A percentile compares a stretch with the other conserved stretches of the same genome.
Evolutionary conservation across 192 early-diverging fungal species (phyloP).

Genomic region (Backusella tarrabulga): DNA sequence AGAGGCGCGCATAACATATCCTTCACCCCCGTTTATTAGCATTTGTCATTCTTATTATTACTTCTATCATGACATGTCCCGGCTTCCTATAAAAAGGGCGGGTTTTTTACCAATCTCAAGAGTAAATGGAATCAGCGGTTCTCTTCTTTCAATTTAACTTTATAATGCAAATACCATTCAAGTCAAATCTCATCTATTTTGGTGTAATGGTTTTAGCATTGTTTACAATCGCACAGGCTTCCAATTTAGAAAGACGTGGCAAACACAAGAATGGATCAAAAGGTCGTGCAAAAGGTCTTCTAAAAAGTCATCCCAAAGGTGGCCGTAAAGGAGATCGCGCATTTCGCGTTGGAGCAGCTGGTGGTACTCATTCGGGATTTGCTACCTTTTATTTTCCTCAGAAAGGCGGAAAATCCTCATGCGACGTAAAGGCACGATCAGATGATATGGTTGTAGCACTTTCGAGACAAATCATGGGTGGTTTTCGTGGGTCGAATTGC

Average conservation of each 20-base stretch:
- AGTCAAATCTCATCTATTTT: neutral
- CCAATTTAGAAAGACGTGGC: neutral
- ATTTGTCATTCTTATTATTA: neutral
- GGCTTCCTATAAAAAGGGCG: neutral
- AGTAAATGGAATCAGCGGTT: neutral
- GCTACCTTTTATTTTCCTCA: neutral
- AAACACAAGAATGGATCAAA: neutral
- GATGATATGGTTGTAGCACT: neutral
- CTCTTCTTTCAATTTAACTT: neutral
- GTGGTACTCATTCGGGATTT: neutral
- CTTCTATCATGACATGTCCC: neutral
- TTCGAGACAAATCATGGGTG: neutral
- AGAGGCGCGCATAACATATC: neutral
- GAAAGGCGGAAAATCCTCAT: neutral
- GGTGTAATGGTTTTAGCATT: neutral
- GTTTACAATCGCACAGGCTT: neutral
- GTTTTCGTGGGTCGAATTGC: constrained; percentile 4
- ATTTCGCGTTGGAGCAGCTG: neutral
- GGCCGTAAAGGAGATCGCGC: neutral
- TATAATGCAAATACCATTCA: neutral
- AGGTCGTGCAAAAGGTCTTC: neutral
- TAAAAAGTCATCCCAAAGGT: neutral
- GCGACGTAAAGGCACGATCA: neutral
- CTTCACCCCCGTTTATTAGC: neutral
- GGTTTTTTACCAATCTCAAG: neutral